These are phyloP conservation scores for Pythium aristosporum DNA, from an alignment of 352 stramenopile species.

Conservation along the genomic window DNA sequence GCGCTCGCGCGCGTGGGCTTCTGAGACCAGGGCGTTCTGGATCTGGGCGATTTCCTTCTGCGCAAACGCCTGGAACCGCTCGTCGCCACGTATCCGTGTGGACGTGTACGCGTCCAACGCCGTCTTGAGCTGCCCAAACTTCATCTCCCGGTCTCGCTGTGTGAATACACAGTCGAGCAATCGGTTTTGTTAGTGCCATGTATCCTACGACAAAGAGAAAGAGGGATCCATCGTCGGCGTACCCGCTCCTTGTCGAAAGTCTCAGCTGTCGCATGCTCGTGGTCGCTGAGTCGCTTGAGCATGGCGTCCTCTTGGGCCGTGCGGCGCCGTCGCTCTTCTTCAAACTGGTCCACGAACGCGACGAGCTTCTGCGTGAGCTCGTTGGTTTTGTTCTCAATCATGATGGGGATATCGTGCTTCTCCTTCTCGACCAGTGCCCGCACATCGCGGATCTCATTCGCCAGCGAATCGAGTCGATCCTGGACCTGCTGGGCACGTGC, in stretches of 20 bases:
- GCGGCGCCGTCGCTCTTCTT: slow-evolving; percentile 82
- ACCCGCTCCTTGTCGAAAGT: slow-evolving; percentile 70
- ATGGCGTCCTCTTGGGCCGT: slow-evolving; percentile 86
- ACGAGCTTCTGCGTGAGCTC: slow-evolving; percentile 89
- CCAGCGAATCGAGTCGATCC: slow-evolving; percentile 63
- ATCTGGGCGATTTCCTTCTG: slow-evolving; percentile 77
- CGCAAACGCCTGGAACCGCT: slow-evolving; percentile 69
- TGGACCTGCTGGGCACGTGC: slow-evolving; percentile 76
- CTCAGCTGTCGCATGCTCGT: slow-evolving; percentile 76
- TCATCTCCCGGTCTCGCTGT: slow-evolving; percentile 54
- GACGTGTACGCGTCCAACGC: slow-evolving; percentile 67
- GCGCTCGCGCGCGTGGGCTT: slow-evolving; percentile 79
- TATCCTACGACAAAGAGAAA: background rate
- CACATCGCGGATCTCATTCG: slow-evolving; percentile 80
- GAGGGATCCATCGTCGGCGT: background rate
- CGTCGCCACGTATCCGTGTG: slow-evolving; percentile 70
- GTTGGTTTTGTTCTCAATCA: slow-evolving; percentile 89
- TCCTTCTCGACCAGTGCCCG: slow-evolving; percentile 83
- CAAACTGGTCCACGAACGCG: slow-evolving; percentile 88
- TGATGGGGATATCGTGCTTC: slow-evolving; percentile 84
- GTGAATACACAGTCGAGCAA: background rate
- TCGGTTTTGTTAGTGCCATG: too few species aligned
- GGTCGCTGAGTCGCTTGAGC: slow-evolving; percentile 89
- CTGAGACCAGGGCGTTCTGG: slow-evolving; percentile 69
- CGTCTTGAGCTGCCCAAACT: slow-evolving; percentile 72